phyloP scores from a whole-genome alignment of 805 yeast genomes.

The Yamadazyma ubonensis region DNA sequence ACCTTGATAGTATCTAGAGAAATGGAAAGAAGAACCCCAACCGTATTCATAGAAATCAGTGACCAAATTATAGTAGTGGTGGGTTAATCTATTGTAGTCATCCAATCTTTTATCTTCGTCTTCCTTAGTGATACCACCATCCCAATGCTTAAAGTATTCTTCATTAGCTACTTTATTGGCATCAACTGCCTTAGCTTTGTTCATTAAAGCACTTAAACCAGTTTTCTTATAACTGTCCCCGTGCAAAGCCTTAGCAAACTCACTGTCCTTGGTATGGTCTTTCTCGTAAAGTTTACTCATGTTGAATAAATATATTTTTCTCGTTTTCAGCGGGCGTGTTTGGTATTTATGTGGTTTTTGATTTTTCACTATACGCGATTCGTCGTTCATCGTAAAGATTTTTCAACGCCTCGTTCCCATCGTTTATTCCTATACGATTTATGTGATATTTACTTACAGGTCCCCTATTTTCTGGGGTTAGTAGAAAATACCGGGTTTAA shows the following conservation, averaged over 20 bases:
- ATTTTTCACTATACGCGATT: slow-evolving; percentile 2
- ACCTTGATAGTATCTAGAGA: slow-evolving; percentile 89
- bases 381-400: slow-evolving; percentile 2
- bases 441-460: no score
- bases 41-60: slow-evolving; percentile 99
- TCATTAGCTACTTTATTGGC: slow-evolving; percentile 80
- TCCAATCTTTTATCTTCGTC: slow-evolving; percentile 73
- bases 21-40: slow-evolving; percentile 99
- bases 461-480: no score
- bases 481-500: no score
- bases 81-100: slow-evolving; percentile 88
- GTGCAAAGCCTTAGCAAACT: slow-evolving; percentile 83
- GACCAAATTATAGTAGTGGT: slow-evolving; percentile 93
- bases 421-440: slow-evolving; percentile 7
- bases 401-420: slow-evolving; percentile 9
- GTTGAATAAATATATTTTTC: slow-evolving; percentile 6
- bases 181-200: slow-evolving; percentile 70
- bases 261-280: slow-evolving; percentile 57
- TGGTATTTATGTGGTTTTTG: slow-evolving; percentile 6
- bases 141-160: slow-evolving; percentile 97
- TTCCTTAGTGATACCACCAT: slow-evolving; percentile 73
- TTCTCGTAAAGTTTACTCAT: slow-evolving; percentile 41
- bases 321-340: slow-evolving; percentile 1
- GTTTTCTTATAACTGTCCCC: slow-evolving; percentile 68
- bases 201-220: slow-evolving; percentile 74